Conservation (phyloP, 345 rosid species). For the Arabidopsis arenosa region DNA sequence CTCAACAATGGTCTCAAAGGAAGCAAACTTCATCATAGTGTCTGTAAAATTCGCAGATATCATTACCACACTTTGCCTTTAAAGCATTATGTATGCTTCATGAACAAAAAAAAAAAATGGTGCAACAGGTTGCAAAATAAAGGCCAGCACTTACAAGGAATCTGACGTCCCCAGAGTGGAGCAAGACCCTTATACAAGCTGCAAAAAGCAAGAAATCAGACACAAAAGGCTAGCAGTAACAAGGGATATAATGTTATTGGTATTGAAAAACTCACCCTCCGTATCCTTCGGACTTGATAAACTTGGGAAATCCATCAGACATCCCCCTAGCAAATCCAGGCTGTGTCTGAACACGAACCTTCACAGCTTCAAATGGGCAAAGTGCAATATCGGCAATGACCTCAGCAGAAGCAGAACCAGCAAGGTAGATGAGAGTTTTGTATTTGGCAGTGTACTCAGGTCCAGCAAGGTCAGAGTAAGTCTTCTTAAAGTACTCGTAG, state of each 20-base stretch:
- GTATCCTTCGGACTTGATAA: conserved; percentile 83
- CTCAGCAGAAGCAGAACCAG: conserved; percentile 99
- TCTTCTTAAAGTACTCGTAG: conserved; percentile 96
- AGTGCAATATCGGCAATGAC: conserved; percentile 90
- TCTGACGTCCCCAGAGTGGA: conserved; percentile 99
- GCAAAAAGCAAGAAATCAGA: conserved; percentile 34
- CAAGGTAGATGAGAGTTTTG: conserved; percentile 96
- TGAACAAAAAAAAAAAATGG: neutral
- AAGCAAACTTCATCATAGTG: conserved; percentile 99
- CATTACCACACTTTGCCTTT: neutral
- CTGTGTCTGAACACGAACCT: conserved; percentile 98
- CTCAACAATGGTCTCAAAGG: conserved; percentile 94
- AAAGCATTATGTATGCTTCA: neutral
- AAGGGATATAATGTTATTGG: neutral
- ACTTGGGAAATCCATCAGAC: conserved; percentile 94
- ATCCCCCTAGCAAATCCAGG: conserved; percentile 98
- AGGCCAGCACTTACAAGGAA: conserved; percentile 77
- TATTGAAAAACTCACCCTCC: conserved; percentile 67
- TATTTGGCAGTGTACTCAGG: conserved; percentile 84
- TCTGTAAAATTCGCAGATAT: conserved; percentile 55
- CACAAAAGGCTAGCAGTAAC: neutral
- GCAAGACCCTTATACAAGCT: conserved; percentile 96
- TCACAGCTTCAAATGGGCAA: conserved; percentile 99
- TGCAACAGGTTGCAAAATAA: conserved; percentile 10
- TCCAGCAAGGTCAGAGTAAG: conserved; percentile 91